Percentiles rank a stretch among this genome's conserved stretches.
phyloP scores from a whole-genome alignment of 768 basidiomycete genomes.

The Hortiboletus campestris region DNA sequence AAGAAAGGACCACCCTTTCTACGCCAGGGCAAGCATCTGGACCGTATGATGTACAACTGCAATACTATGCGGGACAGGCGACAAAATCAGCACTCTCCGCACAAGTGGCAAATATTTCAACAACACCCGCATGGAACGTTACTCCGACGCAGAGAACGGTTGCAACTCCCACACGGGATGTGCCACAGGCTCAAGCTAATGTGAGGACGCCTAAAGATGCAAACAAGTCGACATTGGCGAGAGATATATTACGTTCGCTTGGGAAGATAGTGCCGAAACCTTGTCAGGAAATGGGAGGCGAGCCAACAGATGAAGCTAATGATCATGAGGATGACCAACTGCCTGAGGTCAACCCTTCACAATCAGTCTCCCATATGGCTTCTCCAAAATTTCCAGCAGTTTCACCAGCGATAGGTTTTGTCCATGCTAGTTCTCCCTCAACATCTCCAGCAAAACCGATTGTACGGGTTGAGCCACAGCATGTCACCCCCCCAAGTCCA shows the following conservation, averaged over 20 bases:
- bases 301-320: background rate
- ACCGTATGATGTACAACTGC: slow-evolving; percentile 15
- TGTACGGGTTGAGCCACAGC: background rate
- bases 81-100: slow-evolving; percentile 4
- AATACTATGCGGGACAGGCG: slow-evolving; percentile 23
- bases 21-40: background rate
- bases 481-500: background rate
- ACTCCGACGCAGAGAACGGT: background rate
- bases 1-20: background rate
- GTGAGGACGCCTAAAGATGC: slow-evolving; percentile 38
- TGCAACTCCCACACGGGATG: slow-evolving; percentile 9
- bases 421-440: background rate
- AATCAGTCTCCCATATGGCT: background rate
- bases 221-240: slow-evolving; percentile 51
- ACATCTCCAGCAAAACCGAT: background rate
- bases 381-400: background rate
- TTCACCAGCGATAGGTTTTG: background rate
- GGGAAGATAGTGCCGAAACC: slow-evolving; percentile 24
- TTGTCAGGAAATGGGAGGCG: slow-evolving; percentile 5
- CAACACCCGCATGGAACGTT: background rate
- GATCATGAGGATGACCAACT: background rate
- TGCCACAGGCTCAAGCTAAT: background rate
- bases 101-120: slow-evolving; percentile 1
- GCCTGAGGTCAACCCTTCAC: background rate
- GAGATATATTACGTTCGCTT: slow-evolving; percentile 55